Evolutionary conservation across 345 rosid genomes (phyloP), one percentile per base, ranked within the genome.

Genomic region (Combretum micranthum): DNA sequence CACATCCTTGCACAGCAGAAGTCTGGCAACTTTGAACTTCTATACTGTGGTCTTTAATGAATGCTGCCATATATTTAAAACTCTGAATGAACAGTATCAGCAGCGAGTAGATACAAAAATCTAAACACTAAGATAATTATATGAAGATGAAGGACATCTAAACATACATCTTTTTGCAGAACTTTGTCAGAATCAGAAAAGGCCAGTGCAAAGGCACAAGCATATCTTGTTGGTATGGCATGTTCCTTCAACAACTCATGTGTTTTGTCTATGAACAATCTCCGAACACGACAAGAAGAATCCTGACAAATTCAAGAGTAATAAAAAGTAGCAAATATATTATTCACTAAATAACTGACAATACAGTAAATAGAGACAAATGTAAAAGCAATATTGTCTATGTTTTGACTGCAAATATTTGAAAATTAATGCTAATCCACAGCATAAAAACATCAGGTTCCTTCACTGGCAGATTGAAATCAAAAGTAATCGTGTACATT

Each of bases 181-280:
- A 79, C 96, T 69, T 73, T 75, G 66, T 55, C 49, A 57, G 72
- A 60, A 74, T 73, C 87, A 52, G 70, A 66, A 55, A 72, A 15
- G 60, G 85, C 81, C 74, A 92, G 72, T 25, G 87, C 78, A 67
- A 84, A 86, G 23, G 85, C 83, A 73, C 95, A 92, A 44, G 98
- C 95, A 72, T 86, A 92, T 83, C 83, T 78, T 64, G 54, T 74
- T 43, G 98, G 96, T 69, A 92, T 66, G 63, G 56, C 69, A 52
- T 50, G 85, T 63, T 73, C 82, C 74, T 67, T 83, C 73, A 86
- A 53, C 60, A 83, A 77, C 67, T 84, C 83, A 67, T 71, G 75
- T 52, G 71, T 73, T 78, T 86, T 86, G 52, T 77, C 79, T 61
- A 88, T 77, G 74, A 84, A 86, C 48, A 47, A 55, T 69, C 69